Evolutionary conservation across 305 asterid genomes (phyloP), one percentile per base, ranked within the genome.

Genomic region (Fraxinus dipetala): DNA sequence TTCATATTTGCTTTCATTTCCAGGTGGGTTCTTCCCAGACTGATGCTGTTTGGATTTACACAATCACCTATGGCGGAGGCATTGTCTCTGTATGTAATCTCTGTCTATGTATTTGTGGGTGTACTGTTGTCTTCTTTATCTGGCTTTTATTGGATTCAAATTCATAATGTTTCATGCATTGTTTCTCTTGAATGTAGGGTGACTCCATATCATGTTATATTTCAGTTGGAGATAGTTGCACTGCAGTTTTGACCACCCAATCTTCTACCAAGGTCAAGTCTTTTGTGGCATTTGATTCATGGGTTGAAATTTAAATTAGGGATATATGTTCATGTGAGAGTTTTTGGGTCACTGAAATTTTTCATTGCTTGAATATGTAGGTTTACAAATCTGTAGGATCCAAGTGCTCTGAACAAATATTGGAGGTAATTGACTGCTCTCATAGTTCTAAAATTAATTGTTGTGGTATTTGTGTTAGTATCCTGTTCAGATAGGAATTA

Each of bases 31-130:
- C 93, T 54, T 91, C 96, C 70, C 87, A 85, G 81, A 85, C 90
- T 24, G 98, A 94, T 77, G 98, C 93, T 76, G 98, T 93, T 72
- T 93, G 99, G 99, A 92, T 96, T 88, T 96, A 96, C 91, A 86
- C 91, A 59, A 87, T 93, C 84, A 93, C 95, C 67, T 94, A 94
- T 76, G 99, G 99, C 74, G 99, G 98, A 67, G 99, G 98, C 85
- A 88, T 96, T 84, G 99, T 96, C 31, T 94, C 98, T 83, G 98
- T 94, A 89, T 24, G 84, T 78, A 76, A 7, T 48, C n/a, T 8
- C 36, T 22, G 5, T 20, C n/a, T 51, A 4, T 48, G 24, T 51
- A 24, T 63, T 6, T 63, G 13, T 26, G 72, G 31, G 30, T 22
- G 31, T 51, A 51, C 63, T 9, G 14, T 63, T 63, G 14, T 30